These are phyloP conservation scores for Phytophthora agathidicida DNA, from an alignment of 352 stramenopile species.

Conservation along the genomic window DNA sequence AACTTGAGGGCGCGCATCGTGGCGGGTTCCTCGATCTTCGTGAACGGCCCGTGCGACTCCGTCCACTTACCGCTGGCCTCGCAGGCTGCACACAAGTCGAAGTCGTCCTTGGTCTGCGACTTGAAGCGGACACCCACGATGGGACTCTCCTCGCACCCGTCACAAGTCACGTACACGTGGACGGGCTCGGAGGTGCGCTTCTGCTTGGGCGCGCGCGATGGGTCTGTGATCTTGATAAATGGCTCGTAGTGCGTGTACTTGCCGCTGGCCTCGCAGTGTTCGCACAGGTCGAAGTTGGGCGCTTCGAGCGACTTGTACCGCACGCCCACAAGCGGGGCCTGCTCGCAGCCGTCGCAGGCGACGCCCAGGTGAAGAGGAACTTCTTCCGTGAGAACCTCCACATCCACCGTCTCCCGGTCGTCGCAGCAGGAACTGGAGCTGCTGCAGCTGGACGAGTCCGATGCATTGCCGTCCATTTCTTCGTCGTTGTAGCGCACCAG, in stretches of 20 bases:
- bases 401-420: slow-evolving; percentile 6
- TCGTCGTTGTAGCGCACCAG: slow-evolving; percentile 44
- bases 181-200: slow-evolving; percentile 32
- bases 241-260: slow-evolving; percentile 54
- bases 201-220: slow-evolving; percentile 53
- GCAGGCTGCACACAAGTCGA: slow-evolving; percentile 73
- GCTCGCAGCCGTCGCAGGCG: slow-evolving; percentile 61
- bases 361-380: slow-evolving; percentile 43
- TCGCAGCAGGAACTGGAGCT: too few relatives aligned
- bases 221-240: slow-evolving; percentile 81
- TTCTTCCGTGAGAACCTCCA: slow-evolving; percentile 24
- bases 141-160: slow-evolving; percentile 65
- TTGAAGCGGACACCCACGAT: slow-evolving; percentile 76
- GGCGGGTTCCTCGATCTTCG: slow-evolving; percentile 42
- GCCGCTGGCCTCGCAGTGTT: slow-evolving; percentile 64
- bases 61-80: slow-evolving; percentile 51
- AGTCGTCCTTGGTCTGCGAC: slow-evolving; percentile 61
- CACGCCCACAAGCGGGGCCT: slow-evolving; percentile 58
- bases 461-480: slow-evolving; percentile 25
- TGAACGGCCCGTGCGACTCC: slow-evolving; percentile 60
- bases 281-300: slow-evolving; percentile 81
- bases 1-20: slow-evolving; percentile 50
- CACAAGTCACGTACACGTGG: slow-evolving; percentile 60
- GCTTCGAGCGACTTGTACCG: slow-evolving; percentile 85
- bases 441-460: slow-evolving; percentile 39